A percentile compares a stretch with the other conserved stretches of the same genome.
Conservation (phyloP, 257 asterid species). For the Rehmannia glutinosa region DNA sequence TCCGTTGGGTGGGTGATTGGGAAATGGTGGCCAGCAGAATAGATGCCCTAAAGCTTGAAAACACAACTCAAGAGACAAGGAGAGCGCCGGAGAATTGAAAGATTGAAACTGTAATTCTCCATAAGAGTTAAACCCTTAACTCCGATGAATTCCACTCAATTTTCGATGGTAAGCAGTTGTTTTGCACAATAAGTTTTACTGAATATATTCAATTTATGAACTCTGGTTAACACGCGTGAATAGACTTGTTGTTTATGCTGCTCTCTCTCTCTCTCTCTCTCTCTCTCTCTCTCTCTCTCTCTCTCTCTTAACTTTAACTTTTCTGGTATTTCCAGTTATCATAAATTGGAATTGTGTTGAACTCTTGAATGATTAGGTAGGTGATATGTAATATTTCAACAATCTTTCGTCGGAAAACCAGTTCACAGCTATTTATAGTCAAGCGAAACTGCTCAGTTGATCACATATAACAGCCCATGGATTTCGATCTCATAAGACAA, state of each 20-base stretch:
- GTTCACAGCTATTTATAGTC: too few relatives aligned
- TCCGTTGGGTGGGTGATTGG: background rate
- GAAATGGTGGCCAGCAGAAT: background rate
- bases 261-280: too few relatives aligned
- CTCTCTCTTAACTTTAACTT: background rate
- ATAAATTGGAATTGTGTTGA: background rate
- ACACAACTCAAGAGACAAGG: background rate
- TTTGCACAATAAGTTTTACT: background rate
- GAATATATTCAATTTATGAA: background rate
- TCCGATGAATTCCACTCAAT: slow-evolving; percentile 51
- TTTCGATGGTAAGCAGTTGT: slow-evolving; percentile 53
- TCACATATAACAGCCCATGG: background rate
- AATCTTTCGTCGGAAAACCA: too few relatives aligned
- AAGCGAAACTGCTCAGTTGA: background rate
- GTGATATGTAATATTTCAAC: too few relatives aligned
- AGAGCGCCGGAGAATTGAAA: background rate
- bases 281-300: too few relatives aligned
- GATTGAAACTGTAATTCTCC: background rate
- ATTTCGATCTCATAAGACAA: too few relatives aligned
- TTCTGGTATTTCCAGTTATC: background rate
- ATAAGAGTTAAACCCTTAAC: background rate
- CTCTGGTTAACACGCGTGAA: background rate
- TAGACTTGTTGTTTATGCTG: background rate
- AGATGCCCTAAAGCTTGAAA: background rate
- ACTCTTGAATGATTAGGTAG: too few relatives aligned